Conservation (phyloP, 129 eudicot species). For the Pulicaria dysenterica region DNA sequence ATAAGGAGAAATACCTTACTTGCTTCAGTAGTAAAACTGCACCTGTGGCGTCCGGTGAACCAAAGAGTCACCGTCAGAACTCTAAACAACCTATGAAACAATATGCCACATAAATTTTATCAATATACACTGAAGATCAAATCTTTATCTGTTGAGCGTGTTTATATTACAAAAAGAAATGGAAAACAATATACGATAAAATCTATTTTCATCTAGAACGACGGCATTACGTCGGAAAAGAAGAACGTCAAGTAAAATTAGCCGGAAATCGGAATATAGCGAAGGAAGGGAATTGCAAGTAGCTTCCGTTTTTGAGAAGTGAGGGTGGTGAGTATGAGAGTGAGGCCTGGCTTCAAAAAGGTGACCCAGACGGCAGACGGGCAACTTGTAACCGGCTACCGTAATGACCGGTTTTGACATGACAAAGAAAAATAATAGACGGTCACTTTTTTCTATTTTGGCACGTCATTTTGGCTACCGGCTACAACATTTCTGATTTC, state of each 20-base stretch:
- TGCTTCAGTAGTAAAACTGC: conserved; percentile 10
- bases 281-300: neutral
- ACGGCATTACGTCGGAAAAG: conserved; percentile 3
- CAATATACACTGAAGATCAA: neutral
- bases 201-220: neutral
- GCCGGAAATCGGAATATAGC: neutral
- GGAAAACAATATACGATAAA: neutral
- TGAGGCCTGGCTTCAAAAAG: neutral
- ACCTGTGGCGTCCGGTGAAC: neutral
- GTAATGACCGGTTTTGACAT: conserved; percentile 24
- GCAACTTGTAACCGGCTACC: neutral
- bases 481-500: no score
- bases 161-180: no score
- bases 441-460: neutral
- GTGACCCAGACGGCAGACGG: no score
- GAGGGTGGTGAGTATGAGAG: neutral
- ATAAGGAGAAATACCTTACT: conserved; percentile 7
- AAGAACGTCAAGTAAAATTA: neutral
- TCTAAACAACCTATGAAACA: neutral
- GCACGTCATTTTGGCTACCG: no score
- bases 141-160: neutral
- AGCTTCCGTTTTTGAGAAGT: neutral
- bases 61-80: neutral
- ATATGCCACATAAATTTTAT: neutral
- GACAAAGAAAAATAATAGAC: neutral